phyloP scores from a whole-genome alignment of 1,284 basidiomycete species.

The Apiotrichum mycotoxinovorans region DNA sequence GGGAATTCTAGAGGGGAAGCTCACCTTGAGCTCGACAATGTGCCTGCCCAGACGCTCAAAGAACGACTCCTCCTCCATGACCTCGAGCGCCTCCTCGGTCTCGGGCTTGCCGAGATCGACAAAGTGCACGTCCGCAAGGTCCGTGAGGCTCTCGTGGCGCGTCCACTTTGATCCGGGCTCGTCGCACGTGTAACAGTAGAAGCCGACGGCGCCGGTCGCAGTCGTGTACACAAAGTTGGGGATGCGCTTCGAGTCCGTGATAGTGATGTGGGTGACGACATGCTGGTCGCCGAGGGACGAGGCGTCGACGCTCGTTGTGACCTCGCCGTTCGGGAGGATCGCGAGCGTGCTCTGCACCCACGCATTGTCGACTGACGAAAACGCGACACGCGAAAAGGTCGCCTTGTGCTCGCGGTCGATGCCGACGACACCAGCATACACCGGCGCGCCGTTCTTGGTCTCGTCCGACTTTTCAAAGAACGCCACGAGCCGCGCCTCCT shows the following conservation, averaged over 20 bases:
- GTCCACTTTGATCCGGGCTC: slow-evolving; percentile 58
- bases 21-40: slow-evolving; percentile 61
- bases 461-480: slow-evolving; percentile 58
- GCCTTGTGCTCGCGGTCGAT: slow-evolving; percentile 6
- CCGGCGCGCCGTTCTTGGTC: slow-evolving; percentile 14
- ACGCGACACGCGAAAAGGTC: slow-evolving; percentile 64
- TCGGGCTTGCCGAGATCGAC: slow-evolving; percentile 73
- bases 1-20: slow-evolving; percentile 4
- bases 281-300: slow-evolving; percentile 22
- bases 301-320: slow-evolving; percentile 8
- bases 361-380: slow-evolving; percentile 54
- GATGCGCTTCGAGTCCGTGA: not conserved
- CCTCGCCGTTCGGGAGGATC: not conserved
- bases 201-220: slow-evolving; percentile 60
- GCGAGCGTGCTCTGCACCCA: slow-evolving; percentile 11
- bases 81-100: slow-evolving; percentile 52
- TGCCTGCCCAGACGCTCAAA: slow-evolving; percentile 60
- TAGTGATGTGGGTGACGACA: slow-evolving; percentile 59
- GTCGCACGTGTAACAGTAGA: slow-evolving; percentile 24
- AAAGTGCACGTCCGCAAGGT: slow-evolving; percentile 63
- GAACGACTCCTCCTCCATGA: slow-evolving; percentile 59
- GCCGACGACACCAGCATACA: slow-evolving; percentile 52
- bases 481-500: slow-evolving; percentile 55
- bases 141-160: slow-evolving; percentile 74
- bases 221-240: slow-evolving; percentile 57